Conservation (phyloP, 2,329 filamentous ascomycete genomes). For the Neofusicoccum sp. region DNA sequence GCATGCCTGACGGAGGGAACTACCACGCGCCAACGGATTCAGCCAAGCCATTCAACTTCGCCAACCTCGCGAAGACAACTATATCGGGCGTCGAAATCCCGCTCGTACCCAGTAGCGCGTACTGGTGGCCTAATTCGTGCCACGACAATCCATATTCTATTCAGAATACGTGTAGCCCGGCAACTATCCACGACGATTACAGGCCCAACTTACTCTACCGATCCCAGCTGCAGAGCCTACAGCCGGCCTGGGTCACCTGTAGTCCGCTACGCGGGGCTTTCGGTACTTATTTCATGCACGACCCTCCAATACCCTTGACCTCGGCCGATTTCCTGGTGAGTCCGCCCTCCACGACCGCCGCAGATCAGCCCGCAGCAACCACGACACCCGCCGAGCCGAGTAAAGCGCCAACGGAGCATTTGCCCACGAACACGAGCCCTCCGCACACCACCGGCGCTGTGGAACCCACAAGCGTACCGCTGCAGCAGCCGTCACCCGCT, state of each 20-base stretch:
- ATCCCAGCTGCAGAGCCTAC: background rate
- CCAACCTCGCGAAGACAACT: background rate
- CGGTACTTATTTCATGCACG: background rate
- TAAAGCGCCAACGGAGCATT: background rate
- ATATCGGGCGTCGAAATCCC: background rate
- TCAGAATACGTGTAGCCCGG: background rate
- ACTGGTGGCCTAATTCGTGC: conserved; percentile 10
- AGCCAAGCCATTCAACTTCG: conserved; percentile 3
- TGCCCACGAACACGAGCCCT: background rate
- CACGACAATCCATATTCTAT: background rate
- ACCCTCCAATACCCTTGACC: background rate
- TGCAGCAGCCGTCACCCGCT: background rate
- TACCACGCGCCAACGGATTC: background rate
- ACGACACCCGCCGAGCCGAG: background rate
- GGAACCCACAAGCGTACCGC: background rate
- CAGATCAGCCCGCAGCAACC: background rate
- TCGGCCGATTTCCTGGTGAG: background rate
- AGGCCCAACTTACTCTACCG: background rate
- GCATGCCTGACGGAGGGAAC: background rate
- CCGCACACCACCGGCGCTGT: background rate
- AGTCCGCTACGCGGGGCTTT: background rate
- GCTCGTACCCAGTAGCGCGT: conserved; percentile 3
- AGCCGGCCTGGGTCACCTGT: background rate
- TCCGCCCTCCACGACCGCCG: background rate
- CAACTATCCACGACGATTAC: conserved; percentile 2